These are phyloP conservation scores for Colletotrichum trifolii DNA, from an alignment of 2,329 filamentous ascomycete genomes.

Conservation along the genomic window DNA sequence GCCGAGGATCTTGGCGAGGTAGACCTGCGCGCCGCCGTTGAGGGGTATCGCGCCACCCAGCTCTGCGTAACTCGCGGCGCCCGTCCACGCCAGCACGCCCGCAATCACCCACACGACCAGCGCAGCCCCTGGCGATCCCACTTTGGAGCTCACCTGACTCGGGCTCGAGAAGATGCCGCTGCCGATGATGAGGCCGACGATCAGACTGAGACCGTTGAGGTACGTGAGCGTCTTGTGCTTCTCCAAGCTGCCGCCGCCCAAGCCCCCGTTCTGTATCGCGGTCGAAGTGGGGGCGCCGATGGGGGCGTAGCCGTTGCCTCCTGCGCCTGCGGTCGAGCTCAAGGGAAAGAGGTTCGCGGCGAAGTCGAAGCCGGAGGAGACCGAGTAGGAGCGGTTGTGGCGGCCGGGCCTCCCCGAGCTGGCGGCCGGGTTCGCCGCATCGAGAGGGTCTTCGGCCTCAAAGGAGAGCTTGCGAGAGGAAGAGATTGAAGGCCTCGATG, in stretches of 20 bases:
- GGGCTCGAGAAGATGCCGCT: slow-evolving; percentile 97
- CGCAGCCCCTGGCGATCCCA: slow-evolving; percentile 89
- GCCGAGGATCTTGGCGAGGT: slow-evolving; percentile 95
- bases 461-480: slow-evolving; percentile 94
- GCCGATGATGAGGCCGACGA: slow-evolving; percentile 94
- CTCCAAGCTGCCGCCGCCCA: slow-evolving; percentile 85
- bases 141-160: slow-evolving; percentile 90
- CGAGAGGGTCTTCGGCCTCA: slow-evolving; percentile 85
- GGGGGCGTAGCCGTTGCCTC: slow-evolving; percentile 82
- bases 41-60: slow-evolving; percentile 94
- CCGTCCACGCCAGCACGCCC: slow-evolving; percentile 95
- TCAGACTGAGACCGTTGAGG: slow-evolving; percentile 89
- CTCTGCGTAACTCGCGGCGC: slow-evolving; percentile 94
- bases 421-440: slow-evolving; percentile 66
- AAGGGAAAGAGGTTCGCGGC: slow-evolving; percentile 92
- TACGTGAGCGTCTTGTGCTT: slow-evolving; percentile 97
- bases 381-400: slow-evolving; percentile 81
- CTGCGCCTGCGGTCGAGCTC: slow-evolving; percentile 77
- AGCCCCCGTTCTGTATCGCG: slow-evolving; percentile 59
- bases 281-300: slow-evolving; percentile 73
- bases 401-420: slow-evolving; percentile 52
- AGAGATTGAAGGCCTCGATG: slow-evolving; percentile 85
- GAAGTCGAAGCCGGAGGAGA: slow-evolving; percentile 95
- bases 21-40: slow-evolving; percentile 94
- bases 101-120: slow-evolving; percentile 93